phyloP scores from a whole-genome alignment of 352 stramenopile genomes.

The Globisporangium spinosum region DNA sequence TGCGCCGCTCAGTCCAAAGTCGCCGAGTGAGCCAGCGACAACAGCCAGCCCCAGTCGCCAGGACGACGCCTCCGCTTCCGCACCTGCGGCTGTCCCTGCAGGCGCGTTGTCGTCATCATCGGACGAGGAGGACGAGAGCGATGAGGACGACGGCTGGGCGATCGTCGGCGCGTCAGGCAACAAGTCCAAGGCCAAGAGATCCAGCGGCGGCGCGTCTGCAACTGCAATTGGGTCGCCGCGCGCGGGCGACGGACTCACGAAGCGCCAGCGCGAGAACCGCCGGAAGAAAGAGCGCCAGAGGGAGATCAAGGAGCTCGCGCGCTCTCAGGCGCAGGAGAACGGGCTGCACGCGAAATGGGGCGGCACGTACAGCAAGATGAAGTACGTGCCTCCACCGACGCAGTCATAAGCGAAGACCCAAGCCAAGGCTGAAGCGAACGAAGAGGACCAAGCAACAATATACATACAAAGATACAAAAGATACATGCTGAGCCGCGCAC shows the following conservation, averaged over 20 bases:
- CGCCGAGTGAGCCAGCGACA: background rate
- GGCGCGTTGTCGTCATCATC: conserved; percentile 3
- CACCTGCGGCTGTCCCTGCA: background rate
- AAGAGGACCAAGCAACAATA: background rate
- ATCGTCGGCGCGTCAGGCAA: conserved; percentile 40
- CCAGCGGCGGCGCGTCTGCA: background rate
- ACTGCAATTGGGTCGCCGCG: conserved; percentile 22
- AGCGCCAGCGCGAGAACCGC: conserved; percentile 74
- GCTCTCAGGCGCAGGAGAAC: conserved; percentile 58
- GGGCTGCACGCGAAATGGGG: conserved; percentile 67
- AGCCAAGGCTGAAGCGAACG: background rate
- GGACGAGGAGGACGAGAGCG: conserved; percentile 21
- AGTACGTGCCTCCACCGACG: conserved; percentile 57
- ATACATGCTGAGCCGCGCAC: background rate
- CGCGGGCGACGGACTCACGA: conserved; percentile 51
- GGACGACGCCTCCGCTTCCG: background rate
- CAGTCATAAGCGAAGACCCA: background rate
- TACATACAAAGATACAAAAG: background rate
- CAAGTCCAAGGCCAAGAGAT: conserved; percentile 2
- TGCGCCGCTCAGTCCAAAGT: conserved; percentile 1
- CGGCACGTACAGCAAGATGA: conserved; percentile 44
- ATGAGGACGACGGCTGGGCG: conserved; percentile 71
- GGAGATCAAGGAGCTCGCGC: conserved; percentile 69
- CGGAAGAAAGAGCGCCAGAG: conserved; percentile 77
- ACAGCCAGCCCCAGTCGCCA: background rate